Base-by-base conservation (phyloP, 1,139 yeast genomes). In the Ogataea hybrid region DNA sequence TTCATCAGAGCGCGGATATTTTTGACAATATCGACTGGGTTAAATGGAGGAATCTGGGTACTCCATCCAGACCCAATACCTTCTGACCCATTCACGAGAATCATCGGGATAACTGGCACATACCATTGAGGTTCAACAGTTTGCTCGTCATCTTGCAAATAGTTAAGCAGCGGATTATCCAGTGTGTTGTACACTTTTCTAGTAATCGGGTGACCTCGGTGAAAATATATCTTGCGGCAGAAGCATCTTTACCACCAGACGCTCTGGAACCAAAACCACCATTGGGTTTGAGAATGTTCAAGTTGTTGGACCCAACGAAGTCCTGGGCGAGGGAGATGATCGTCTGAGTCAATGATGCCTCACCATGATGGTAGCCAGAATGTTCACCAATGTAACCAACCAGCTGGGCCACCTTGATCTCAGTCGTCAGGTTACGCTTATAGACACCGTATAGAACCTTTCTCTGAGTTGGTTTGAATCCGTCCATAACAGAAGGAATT, bases 1-100 rank as follows among this genome's bases (percentile, higher is more conserved):
- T 73, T 71, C 90, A 94, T 82, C 54, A 92, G 61, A 33, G 77
- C 76, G 44, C 79, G 76, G 28, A 94, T 68, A 56, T 94, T 92
- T 2, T 65, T 69, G 21, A 88, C 89, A 48, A 94, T 71, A 60
- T 92, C 98, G 20, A 64, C 59, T 0, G 99, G 99, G 60, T 92
- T 89, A 64, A 77, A 92, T 33, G 86, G 80, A 2, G 98, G 99
- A 50, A 94, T 84, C 49, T 79, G 81, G 1, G 98, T 89, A 48
- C 96, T 87, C 97, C 98, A 94, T 54, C 98, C 99, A 38, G 98
- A 90, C 52, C 99, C 99, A 63, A 94, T 94, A 68, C 99, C 99
- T 66, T 94, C 98, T 8, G 94, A 75, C 44, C 99, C 99, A 61
- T 94, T 94, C 6, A 94, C 96, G 48, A 94, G 71, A 25, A 92